Evolutionary conservation across 345 rosid genomes (phyloP), one percentile per base, ranked within the genome.

Genomic region (Arabis alpina): DNA sequence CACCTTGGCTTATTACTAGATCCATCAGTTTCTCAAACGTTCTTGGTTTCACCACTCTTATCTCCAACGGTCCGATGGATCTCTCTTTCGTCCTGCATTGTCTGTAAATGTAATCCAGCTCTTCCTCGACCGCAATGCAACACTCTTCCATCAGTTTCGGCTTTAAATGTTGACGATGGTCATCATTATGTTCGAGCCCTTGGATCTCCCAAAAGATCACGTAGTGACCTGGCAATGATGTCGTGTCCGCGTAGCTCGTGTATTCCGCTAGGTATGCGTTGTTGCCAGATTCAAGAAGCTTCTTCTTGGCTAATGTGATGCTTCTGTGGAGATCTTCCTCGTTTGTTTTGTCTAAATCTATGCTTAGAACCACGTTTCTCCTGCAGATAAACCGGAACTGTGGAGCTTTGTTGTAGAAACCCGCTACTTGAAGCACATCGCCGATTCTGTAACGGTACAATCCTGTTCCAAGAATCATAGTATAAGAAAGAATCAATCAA

Each of bases 281-380:
- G 5, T 84, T 77, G 77, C 16, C 39, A 6, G 39, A 36, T 36
- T 36, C 39, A 36, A 36, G 84, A n/a, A 77, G 76, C 34, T 55
- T 63, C 74, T 84, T 85, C 68, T 85, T 85, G 27, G 93, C 92
- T 67, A 80, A 56, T 19, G 88, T 84, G 58, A 93, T 86, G 57
- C 95, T 96, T 28, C 83, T 84, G 54, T 90, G 79, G 13, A 93
- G 85, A 73, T 93, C 98, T 47, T 87, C 98, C 77, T 93, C 98
- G 45, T 86, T 93, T 41, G 98, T 93, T 80, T 90, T 93, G 83
- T 93, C 98, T 0, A 90, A 78, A 72, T 93, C 98, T 1, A 93
- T 64, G 83, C 97, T 90, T 53, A 93, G 75, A 32, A 93, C 87
- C 16, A 90, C 96, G 52, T 93, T 93, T 77, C 90, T 74, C 77